Evolutionary conservation across 2,329 filamentous ascomycete genomes (phyloP).

Genomic region (Scytalidium lignicola): DNA sequence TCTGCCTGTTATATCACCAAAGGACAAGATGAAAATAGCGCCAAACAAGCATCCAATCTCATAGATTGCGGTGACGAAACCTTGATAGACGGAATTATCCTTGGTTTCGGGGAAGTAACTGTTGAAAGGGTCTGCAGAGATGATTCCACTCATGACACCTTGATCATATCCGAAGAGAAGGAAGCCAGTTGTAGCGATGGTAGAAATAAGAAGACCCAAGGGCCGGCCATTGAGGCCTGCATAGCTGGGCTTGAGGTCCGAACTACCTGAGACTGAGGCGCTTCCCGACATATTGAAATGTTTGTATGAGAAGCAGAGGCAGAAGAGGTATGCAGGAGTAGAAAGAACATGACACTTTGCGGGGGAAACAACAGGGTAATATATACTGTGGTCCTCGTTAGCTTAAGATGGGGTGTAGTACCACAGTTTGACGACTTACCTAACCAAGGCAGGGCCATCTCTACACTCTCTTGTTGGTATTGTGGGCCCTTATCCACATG

Average conservation of each 20-base stretch:
- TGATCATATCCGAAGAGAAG: constrained; percentile 88
- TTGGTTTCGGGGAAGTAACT: constrained; percentile 75
- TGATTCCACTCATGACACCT: constrained; percentile 75
- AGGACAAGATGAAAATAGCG: constrained; percentile 39
- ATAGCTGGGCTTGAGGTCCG: constrained; percentile 32
- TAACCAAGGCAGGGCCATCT: background rate
- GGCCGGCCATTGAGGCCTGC: constrained; percentile 61
- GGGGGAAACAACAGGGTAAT: background rate
- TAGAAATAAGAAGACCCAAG: constrained; percentile 65
- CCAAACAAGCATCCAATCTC: constrained; percentile 50
- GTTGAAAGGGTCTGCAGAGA: constrained; percentile 65
- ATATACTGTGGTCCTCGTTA: background rate
- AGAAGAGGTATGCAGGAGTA: background rate
- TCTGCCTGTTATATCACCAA: constrained; percentile 52
- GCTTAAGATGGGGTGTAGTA: background rate
- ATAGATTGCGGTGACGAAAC: constrained; percentile 53
- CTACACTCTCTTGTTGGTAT: background rate
- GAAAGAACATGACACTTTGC: background rate
- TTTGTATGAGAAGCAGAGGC: background rate
- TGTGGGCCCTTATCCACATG: background rate
- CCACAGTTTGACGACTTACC: background rate
- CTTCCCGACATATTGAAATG: background rate
- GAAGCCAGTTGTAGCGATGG: constrained; percentile 71
- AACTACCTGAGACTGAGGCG: background rate
- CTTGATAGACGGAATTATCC: constrained; percentile 27